These are phyloP conservation scores for Puccinellia tenuiflora DNA, from an alignment of 176 grass and related monocot genomes.

Conservation along the genomic window DNA sequence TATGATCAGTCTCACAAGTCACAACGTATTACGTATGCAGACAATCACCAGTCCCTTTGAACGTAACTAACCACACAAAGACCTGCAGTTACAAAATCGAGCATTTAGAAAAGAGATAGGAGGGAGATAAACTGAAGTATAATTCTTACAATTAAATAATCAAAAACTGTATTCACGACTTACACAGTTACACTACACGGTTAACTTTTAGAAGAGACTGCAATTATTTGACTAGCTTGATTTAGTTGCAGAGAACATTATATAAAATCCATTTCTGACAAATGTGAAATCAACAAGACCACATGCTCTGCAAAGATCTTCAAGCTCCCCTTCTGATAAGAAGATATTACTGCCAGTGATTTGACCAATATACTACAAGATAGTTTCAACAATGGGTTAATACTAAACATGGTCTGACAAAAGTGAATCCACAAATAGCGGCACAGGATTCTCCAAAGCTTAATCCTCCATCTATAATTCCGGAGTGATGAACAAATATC, in stretches of 20 bases:
- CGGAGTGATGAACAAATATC: background rate
- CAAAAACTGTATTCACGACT: background rate
- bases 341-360: constrained; percentile 52
- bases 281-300: constrained; percentile 67
- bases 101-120: background rate
- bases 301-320: constrained; percentile 80
- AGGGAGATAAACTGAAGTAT: background rate
- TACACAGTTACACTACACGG: background rate
- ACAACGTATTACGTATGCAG: no score
- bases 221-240: constrained; percentile 6
- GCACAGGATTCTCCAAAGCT: background rate
- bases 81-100: constrained; percentile 19
- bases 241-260: constrained; percentile 88
- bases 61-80: background rate
- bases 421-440: constrained; percentile 20
- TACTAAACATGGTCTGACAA: background rate
- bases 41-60: background rate
- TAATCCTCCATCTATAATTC: background rate
- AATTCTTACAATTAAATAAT: background rate
- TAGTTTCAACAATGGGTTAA: constrained; percentile 4
- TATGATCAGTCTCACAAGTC: background rate
- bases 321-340: constrained; percentile 71
- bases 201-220: background rate
- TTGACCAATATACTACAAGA: constrained; percentile 57
- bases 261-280: constrained; percentile 67